Percentiles rank a stretch among this genome's conserved stretches.
Conservation (phyloP, 352 stramenopile genomes). For the Globisporangium heterothallicum region DNA sequence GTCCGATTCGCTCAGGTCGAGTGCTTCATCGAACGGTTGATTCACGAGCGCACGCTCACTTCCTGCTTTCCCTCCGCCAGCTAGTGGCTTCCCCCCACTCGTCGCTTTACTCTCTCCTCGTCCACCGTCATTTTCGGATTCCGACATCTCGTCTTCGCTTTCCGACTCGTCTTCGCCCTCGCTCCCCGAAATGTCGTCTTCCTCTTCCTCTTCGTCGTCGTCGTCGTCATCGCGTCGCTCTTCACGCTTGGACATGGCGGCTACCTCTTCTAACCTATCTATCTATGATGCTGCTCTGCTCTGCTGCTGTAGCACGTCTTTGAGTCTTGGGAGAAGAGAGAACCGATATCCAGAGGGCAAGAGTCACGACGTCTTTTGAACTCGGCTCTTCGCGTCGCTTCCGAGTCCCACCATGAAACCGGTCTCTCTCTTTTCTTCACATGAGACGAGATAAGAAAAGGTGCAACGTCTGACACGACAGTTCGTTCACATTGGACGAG, state of each 20-base stretch:
- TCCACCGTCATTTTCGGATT: conserved; percentile 47
- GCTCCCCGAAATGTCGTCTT: conserved; percentile 50
- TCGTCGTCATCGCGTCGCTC: conserved; percentile 47
- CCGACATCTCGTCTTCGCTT: conserved; percentile 69
- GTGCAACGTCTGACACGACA: background rate
- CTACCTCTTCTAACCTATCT: background rate
- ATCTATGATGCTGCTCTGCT: background rate
- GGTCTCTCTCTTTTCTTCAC: background rate
- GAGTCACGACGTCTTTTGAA: background rate
- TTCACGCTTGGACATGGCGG: conserved; percentile 67
- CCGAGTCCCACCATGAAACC: background rate
- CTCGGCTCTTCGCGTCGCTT: background rate
- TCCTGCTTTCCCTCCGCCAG: conserved; percentile 19
- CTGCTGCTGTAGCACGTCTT: background rate
- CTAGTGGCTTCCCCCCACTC: conserved; percentile 2
- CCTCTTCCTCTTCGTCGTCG: conserved; percentile 41
- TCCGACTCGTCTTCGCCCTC: conserved; percentile 35
- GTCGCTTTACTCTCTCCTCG: conserved; percentile 32
- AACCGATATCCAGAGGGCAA: background rate
- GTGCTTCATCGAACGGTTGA: conserved; percentile 81
- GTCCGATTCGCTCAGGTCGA: conserved; percentile 86
- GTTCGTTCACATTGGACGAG: too few species aligned
- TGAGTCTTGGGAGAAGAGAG: background rate
- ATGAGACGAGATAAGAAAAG: background rate
- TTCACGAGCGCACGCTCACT: conserved; percentile 59